Conservation (phyloP, 106 monocot species). For the Dioscorea zingiberensis region DNA sequence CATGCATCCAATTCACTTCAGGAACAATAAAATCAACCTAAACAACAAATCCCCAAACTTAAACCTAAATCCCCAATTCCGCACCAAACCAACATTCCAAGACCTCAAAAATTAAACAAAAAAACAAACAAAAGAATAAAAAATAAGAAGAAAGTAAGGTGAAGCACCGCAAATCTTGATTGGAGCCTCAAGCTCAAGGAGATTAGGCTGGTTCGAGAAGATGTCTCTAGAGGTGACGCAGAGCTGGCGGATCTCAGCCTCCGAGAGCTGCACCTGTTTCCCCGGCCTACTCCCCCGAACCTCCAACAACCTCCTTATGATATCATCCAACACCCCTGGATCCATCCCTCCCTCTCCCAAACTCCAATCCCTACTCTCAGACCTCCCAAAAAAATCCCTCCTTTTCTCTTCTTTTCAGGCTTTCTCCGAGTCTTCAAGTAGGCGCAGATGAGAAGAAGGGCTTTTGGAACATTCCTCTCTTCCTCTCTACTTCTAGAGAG, state of each 20-base stretch:
- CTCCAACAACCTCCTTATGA: conserved; percentile 16
- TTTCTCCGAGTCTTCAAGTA: no score
- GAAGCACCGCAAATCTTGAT: conserved; percentile 24
- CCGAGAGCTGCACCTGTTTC: conserved; percentile 9
- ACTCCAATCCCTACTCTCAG: not conserved
- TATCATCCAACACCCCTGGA: conserved; percentile 13
- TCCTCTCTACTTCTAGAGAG: no score
- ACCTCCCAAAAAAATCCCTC: not conserved
- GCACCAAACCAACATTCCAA: no score
- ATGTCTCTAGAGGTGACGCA: conserved; percentile 15
- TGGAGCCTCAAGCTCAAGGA: conserved; percentile 22
- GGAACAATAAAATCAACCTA: no score
- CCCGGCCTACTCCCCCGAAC: conserved; percentile 13
- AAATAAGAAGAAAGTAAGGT: not conserved
- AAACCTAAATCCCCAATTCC: no score
- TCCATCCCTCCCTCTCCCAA: conserved; percentile 1
- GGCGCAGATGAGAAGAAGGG: no score
- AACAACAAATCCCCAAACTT: no score
- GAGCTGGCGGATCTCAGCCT: conserved; percentile 1
- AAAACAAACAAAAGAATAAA: not conserved
- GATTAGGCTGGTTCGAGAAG: conserved; percentile 18
- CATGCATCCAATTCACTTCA: no score
- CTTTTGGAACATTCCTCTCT: no score
- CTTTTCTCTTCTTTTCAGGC: no score
- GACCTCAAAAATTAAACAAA: no score